Evolutionary conservation across 352 stramenopile species (phyloP).

Genomic region (Globisporangium megalacanthum): DNA sequence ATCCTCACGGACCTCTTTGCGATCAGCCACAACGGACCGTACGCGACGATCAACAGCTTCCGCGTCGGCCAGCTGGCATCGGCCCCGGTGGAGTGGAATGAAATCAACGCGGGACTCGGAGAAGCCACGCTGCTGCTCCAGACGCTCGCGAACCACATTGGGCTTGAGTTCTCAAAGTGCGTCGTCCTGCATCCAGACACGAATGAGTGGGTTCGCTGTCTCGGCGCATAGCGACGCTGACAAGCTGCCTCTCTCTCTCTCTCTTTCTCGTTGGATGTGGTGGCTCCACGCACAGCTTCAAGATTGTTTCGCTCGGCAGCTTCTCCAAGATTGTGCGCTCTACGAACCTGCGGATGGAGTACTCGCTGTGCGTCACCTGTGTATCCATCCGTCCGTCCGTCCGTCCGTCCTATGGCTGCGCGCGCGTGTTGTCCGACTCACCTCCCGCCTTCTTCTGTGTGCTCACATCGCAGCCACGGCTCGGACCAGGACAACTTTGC

Average conservation of each 20-base stretch:
- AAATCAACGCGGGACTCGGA: constrained; percentile 82
- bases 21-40: constrained; percentile 65
- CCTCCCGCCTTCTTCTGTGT: constrained; percentile 18
- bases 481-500: constrained; percentile 81
- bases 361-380: constrained; percentile 47
- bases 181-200: constrained; percentile 9
- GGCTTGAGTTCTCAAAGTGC: constrained; percentile 66
- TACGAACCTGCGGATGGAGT: constrained; percentile 78
- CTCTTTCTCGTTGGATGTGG: background rate
- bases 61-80: constrained; percentile 58
- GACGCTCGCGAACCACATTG: constrained; percentile 51
- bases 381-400: constrained; percentile 2
- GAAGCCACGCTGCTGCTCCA: constrained; percentile 67
- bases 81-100: constrained; percentile 77
- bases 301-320: constrained; percentile 82
- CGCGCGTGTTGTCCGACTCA: background rate
- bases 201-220: background rate
- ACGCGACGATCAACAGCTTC: constrained; percentile 85
- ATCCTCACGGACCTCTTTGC: constrained; percentile 72
- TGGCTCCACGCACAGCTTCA: constrained; percentile 40
- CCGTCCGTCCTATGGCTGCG: background rate
- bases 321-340: constrained; percentile 84
- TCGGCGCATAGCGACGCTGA: background rate
- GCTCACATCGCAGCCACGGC: constrained; percentile 44
- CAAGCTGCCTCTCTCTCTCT: background rate